Percentiles rank a stretch among this genome's conserved stretches.
Evolutionary conservation across 768 basidiomycete genomes (phyloP).

Genomic region (Macrolepiota fuliginosa): DNA sequence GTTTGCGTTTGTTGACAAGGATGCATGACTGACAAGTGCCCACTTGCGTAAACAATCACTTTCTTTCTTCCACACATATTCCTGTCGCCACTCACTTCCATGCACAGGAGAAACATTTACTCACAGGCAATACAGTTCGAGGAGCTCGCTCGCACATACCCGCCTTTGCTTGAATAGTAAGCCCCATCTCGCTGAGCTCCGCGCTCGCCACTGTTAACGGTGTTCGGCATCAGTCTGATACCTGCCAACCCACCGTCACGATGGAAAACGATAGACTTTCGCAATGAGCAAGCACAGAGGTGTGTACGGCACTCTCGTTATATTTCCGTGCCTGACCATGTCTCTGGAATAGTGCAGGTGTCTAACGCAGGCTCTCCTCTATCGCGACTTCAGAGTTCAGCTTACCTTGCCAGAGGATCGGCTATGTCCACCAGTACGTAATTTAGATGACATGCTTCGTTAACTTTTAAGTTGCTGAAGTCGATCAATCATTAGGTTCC

Average conservation of each 20-base stretch:
- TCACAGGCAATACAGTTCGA: constrained; percentile 6
- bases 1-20: constrained; percentile 11
- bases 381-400: constrained; percentile 67
- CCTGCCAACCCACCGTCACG: constrained; percentile 4
- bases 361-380: constrained; percentile 76
- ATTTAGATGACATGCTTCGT: constrained; percentile 2
- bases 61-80: constrained; percentile 1
- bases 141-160: constrained; percentile 7
- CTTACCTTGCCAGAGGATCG: constrained; percentile 66
- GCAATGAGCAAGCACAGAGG: constrained; percentile 70
- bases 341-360: constrained; percentile 42
- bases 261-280: constrained; percentile 64
- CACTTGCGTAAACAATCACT: constrained; percentile 9
- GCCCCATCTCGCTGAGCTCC: not conserved
- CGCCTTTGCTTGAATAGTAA: constrained; percentile 7
- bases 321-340: constrained; percentile 7
- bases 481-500: constrained; percentile 48
- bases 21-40: constrained; percentile 5
- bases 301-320: constrained; percentile 21
- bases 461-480: not conserved
- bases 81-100: constrained; percentile 4
- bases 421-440: constrained; percentile 82
- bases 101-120: constrained; percentile 12
- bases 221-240: constrained; percentile 7
- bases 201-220: not conserved